Base-by-base conservation (phyloP, 1,139 yeast species). In the Taphrina populina region DNA sequence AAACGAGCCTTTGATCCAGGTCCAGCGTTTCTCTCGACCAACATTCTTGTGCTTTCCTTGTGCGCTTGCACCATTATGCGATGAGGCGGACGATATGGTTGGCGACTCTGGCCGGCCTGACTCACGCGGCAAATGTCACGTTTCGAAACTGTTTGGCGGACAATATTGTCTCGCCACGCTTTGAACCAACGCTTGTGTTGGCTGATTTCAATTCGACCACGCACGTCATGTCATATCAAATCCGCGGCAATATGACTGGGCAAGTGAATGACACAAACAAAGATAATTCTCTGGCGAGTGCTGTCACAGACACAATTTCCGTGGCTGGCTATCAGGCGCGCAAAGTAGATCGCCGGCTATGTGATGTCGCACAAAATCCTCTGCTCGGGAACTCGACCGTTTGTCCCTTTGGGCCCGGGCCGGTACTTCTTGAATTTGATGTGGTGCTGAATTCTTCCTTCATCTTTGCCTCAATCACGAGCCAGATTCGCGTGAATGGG, bases 351-450 rank as follows among this genome's bases (percentile, higher is more conserved):
- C 24, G 37, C 21, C 33, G 54, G 32, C 33, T 49, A 10, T 49
- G 54, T 32, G 36, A 39, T 17, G 30, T 39, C 20, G 24, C 54
- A 17, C n/a, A 26, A n/a, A n/a, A 32, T 29, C 36, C 53, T 6
- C 4, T 23, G 20, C 20, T 15, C 27, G 17, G 11, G 26, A 30
- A 30, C 21, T n/a, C 33, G 24, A 39, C 35, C 8, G 3, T n/a
- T 24, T 49, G 54, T 37, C 54, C 54, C 8, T 40, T 49, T 23
- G 54, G 54, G 10, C 54, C 54, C 13, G 54, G 54, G 19, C 13
- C 23, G 8, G 46, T 33, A 1, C 32, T 15, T 8, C 24, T 49
- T n/a, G 46, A 39, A 19, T 49, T 49, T 33, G 40, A 37, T 17
- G 30, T 39, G n/a, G 19, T 11, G 26, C 40, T 49, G 20, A 37